Base-by-base conservation (phyloP, 495 filamentous ascomycete species). In the Aspergillus mulundensis region DNA sequence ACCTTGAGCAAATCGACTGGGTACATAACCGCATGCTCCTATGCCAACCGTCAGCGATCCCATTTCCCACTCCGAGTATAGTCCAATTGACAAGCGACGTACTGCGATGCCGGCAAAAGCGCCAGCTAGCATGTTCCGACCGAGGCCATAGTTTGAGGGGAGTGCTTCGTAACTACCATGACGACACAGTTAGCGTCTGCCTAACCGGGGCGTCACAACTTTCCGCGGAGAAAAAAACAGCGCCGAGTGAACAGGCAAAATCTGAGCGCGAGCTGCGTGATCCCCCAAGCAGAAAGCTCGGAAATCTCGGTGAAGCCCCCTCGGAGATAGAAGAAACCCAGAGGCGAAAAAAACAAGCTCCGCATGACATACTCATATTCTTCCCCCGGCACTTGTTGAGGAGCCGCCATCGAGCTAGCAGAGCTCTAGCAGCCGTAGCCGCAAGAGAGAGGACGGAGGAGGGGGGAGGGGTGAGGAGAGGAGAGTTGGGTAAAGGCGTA, bases 1-100 rank as follows among this genome's bases (percentile, higher is more conserved):
- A 97, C 95, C 86, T 99, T 99, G 55, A 99, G 85, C 59, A 96
- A 84, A 75, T 99, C 94, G 60, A 99, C 88, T 8, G 94, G 94
- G 63, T 99, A 99, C 94, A 99, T 96, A 59, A 95, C 90, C 49
- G 92, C 93, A 71, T 93, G 90, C 73, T 93, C 88, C 81, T 81
- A 53, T 47, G 24, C 30, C 40, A 51, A 56, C 32, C 38, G 45
- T 69, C 62, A 69, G 68, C 56, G 34, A 47, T 12, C 28, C 43
- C 11, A 40, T 4, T 15, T 12, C 38, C 21, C 44, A 24, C 2
- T 32, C 21, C 39, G n/a, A 24, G 16, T 40, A 50, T 41, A 53
- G 23, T 53, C 32, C 56, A 43, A 50, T 16, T 12, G 25, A 12
- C 18, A 6, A 42, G 32, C 34, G 45, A 62, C 70, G 65, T 85